Evolutionary conservation across 2,329 filamentous ascomycete species (phyloP).

Genomic region (Colletotrichum coccodes): DNA sequence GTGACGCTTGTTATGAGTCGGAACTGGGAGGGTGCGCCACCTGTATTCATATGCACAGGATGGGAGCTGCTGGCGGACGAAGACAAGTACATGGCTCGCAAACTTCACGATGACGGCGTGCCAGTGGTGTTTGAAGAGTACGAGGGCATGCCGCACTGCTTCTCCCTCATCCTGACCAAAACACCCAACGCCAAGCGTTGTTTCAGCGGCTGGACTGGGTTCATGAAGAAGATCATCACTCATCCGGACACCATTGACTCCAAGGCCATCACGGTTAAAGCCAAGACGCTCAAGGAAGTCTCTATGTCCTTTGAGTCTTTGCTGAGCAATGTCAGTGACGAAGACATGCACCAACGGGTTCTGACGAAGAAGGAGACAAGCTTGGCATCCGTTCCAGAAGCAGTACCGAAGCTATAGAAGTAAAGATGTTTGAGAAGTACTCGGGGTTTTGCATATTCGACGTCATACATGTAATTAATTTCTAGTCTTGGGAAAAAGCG

Average conservation of each 20-base stretch:
- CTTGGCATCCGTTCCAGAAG: constrained; percentile 35
- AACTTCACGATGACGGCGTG: constrained; percentile 67
- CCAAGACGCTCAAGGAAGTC: constrained; percentile 61
- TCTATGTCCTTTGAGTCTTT: constrained; percentile 54
- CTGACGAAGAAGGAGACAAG: constrained; percentile 37
- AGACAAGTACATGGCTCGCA: constrained; percentile 66
- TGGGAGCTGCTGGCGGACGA: constrained; percentile 80
- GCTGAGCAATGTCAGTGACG: constrained; percentile 51
- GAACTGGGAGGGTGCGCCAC: constrained; percentile 71
- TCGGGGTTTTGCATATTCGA: not conserved
- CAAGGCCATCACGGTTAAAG: constrained; percentile 57
- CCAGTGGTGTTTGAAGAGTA: constrained; percentile 76
- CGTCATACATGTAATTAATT: not conserved
- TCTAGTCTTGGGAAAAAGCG: not conserved
- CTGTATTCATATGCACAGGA: constrained; percentile 75
- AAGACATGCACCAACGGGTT: constrained; percentile 54
- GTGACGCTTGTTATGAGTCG: constrained; percentile 68
- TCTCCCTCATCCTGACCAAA: constrained; percentile 65
- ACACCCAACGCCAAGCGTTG: constrained; percentile 60
- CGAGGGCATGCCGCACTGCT: constrained; percentile 85
- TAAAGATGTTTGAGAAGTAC: not conserved
- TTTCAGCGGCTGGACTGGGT: constrained; percentile 64
- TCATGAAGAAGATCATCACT: constrained; percentile 57
- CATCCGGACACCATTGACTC: constrained; percentile 46
- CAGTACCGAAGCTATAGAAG: constrained; percentile 43